Percentiles rank a stretch among this genome's conserved stretches.
Evolutionary conservation across 352 stramenopile genomes (phyloP).

Genomic region (Globisporangium cystogenes): DNA sequence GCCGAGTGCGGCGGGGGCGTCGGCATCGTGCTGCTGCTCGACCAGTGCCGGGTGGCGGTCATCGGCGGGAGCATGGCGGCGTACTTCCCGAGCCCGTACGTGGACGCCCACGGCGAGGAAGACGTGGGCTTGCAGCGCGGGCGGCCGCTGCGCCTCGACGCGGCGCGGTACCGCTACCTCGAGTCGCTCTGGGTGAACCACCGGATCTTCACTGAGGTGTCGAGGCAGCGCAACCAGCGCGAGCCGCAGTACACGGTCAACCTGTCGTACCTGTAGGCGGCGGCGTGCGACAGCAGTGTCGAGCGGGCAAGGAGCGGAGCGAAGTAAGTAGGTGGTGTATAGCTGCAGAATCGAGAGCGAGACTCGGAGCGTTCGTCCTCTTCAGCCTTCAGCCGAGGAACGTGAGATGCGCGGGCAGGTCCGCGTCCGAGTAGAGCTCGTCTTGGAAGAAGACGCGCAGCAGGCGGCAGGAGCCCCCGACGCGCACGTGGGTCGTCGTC

Average conservation of each 20-base stretch:
- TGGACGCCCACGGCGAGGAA: slow-evolving; percentile 83
- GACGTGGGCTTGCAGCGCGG: slow-evolving; percentile 76
- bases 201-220: slow-evolving; percentile 81
- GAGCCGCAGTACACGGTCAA: slow-evolving; percentile 87
- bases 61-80: slow-evolving; percentile 82
- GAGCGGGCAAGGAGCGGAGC: too few species aligned
- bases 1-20: slow-evolving; percentile 83
- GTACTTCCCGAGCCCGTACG: slow-evolving; percentile 83
- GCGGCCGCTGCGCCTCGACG: slow-evolving; percentile 72
- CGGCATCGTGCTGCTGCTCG: slow-evolving; percentile 76
- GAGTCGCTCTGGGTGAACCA: slow-evolving; percentile 84
- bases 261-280: slow-evolving; percentile 70
- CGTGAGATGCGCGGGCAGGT: slow-evolving; percentile 60
- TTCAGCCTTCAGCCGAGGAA: slow-evolving; percentile 48
- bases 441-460: slow-evolving; percentile 80
- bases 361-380: too few species aligned
- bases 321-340: neutral
- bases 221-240: slow-evolving; percentile 80
- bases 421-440: slow-evolving; percentile 58
- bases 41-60: slow-evolving; percentile 81
- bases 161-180: slow-evolving; percentile 60
- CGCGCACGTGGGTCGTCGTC: slow-evolving; percentile 56
- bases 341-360: neutral
- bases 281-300: neutral
- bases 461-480: slow-evolving; percentile 63